Evolutionary conservation across 2,329 filamentous ascomycete genomes (phyloP).

Genomic region (Cladosporium sp.): DNA sequence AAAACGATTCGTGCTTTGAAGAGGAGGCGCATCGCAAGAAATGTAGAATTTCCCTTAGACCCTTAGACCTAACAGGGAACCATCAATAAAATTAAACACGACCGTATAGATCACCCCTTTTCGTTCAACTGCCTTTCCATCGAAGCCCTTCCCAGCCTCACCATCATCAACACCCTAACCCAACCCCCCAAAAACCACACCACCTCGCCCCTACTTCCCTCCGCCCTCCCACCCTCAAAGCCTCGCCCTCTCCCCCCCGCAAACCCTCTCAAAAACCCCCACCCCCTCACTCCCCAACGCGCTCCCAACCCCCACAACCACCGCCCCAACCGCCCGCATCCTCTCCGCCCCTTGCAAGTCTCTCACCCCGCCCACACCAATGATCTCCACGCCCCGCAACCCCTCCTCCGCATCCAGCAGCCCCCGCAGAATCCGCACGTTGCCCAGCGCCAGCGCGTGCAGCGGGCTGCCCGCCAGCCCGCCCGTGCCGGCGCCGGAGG

Average conservation of each 20-base stretch:
- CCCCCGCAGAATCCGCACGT: slow-evolving; percentile 60
- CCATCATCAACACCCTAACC: too few relatives aligned
- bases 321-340: slow-evolving; percentile 62
- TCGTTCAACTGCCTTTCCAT: neutral
- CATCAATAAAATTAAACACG: too few relatives aligned
- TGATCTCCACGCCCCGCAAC: slow-evolving; percentile 53
- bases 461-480: slow-evolving; percentile 67
- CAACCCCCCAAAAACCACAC: too few relatives aligned
- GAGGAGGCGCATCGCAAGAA: too few relatives aligned
- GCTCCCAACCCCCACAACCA: slow-evolving; percentile 62
- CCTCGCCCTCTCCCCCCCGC: too few relatives aligned
- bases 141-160: too few relatives aligned
- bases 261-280: slow-evolving; percentile 56
- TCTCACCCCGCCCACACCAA: slow-evolving; percentile 67
- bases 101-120: too few relatives aligned
- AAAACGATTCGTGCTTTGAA: too few relatives aligned
- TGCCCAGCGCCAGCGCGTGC: slow-evolving; percentile 68
- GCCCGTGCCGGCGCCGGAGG: slow-evolving; percentile 53
- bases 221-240: neutral
- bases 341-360: slow-evolving; percentile 57
- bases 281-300: slow-evolving; percentile 60
- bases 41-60: too few relatives aligned
- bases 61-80: too few relatives aligned
- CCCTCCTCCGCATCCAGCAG: slow-evolving; percentile 48
- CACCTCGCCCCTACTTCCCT: too few relatives aligned